Evolutionary conservation across 225 moss, liverwort and hornwort species (phyloP).

Genomic region (Antitrichia curtipendula): DNA sequence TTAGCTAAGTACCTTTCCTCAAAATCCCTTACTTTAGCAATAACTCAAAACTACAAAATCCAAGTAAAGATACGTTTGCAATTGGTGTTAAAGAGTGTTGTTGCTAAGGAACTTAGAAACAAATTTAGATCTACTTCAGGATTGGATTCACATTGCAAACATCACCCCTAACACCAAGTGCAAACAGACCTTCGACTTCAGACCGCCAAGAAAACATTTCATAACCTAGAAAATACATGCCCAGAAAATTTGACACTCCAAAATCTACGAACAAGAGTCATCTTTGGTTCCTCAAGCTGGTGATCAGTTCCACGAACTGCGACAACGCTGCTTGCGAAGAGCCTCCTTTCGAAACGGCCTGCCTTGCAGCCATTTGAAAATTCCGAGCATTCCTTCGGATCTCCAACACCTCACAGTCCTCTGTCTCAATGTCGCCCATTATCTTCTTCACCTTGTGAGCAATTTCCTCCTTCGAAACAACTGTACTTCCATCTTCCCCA

Average conservation of each 20-base stretch:
- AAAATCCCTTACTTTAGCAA: background rate
- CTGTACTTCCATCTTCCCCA: too few species aligned
- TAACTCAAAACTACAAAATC: background rate
- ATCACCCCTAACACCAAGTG: background rate
- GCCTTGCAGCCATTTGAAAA: background rate
- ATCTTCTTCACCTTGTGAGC: background rate
- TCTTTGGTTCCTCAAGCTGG: too few species aligned
- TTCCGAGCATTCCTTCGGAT: background rate
- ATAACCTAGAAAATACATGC: too few species aligned
- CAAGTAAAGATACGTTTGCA: too few species aligned
- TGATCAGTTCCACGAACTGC: background rate
- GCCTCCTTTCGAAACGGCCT: background rate
- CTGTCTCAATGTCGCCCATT: background rate
- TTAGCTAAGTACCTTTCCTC: background rate
- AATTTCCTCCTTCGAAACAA: background rate
- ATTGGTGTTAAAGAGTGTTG: too few species aligned
- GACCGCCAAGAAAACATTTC: too few species aligned
- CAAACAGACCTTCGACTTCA: too few species aligned
- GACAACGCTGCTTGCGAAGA: background rate
- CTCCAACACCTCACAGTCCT: background rate
- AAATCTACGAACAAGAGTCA: background rate
- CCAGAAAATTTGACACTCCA: background rate
- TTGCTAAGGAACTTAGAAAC: too few species aligned
- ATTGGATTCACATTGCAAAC: too few species aligned
- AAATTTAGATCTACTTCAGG: too few species aligned